phyloP scores from a whole-genome alignment of 257 asterid species.

The Solanum pimpinellifolium region DNA sequence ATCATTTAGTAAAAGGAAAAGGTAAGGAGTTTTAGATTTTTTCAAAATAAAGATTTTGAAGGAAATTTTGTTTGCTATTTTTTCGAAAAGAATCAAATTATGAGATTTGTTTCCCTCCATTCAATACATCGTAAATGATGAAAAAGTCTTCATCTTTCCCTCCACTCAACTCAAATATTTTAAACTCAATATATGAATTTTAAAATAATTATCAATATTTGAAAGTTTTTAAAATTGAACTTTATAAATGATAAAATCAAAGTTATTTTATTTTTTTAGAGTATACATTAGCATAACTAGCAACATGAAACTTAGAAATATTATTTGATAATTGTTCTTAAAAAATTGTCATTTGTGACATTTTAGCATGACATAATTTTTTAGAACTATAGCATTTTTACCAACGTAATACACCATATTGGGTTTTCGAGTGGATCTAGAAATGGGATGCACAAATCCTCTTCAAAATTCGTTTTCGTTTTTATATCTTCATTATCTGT shows the following conservation, averaged over 20 bases:
- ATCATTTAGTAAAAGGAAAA: too few species aligned
- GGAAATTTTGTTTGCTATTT: background rate
- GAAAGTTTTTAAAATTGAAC: background rate
- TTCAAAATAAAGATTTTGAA: background rate
- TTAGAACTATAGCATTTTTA: background rate
- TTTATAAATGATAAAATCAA: background rate
- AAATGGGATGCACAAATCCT: background rate
- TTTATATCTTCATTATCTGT: too few species aligned
- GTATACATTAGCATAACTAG: background rate
- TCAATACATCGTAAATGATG: slow-evolving; percentile 8
- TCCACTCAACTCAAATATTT: background rate
- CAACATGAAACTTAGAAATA: background rate
- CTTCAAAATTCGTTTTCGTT: background rate
- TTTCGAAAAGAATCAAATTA: background rate
- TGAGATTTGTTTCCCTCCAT: slow-evolving; percentile 1
- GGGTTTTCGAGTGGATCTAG: background rate
- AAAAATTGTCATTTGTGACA: background rate
- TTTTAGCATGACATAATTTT: background rate
- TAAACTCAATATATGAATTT: background rate
- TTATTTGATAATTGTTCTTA: background rate
- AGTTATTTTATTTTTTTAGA: background rate
- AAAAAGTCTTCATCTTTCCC: slow-evolving; percentile 15
- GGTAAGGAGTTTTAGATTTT: background rate
- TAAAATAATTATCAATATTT: background rate
- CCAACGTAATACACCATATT: background rate